Conservation (phyloP, 2,329 filamentous ascomycete species). For the Trichoderma koningii region DNA sequence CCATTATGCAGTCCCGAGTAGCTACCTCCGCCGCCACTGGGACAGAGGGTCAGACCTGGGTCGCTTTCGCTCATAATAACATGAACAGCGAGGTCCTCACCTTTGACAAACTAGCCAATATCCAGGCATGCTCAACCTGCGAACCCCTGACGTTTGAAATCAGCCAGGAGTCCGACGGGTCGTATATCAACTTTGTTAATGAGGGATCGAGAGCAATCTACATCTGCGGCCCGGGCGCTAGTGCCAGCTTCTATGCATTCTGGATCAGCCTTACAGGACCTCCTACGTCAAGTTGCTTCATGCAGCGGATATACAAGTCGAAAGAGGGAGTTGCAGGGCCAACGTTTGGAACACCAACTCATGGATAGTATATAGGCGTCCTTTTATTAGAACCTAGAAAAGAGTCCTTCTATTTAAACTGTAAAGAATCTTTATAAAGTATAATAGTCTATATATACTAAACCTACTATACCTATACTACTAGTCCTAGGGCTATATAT, state of each 20-base stretch:
- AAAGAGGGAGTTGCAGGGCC: conserved; percentile 4
- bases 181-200: not conserved
- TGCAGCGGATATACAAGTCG: conserved; percentile 12
- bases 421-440: no score
- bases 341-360: conserved; percentile 9
- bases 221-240: not conserved
- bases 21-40: not conserved
- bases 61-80: not conserved
- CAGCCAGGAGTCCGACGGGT: conserved; percentile 2
- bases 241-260: not conserved
- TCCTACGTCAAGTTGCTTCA: not conserved
- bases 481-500: no score
- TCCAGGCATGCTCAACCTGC: conserved; percentile 12
- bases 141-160: not conserved
- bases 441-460: no score
- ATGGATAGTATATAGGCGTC: not conserved
- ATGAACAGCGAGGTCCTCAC: not conserved
- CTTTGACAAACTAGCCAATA: not conserved
- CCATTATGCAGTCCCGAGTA: conserved; percentile 9
- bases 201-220: conserved; percentile 4
- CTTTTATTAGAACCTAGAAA: no score
- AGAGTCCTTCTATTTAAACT: not conserved
- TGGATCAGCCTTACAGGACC: conserved; percentile 1
- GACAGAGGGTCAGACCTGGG: conserved; percentile 7
- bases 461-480: no score